phyloP scores from a whole-genome alignment of 805 yeast species.

The Spathaspora hagerdaliae region DNA sequence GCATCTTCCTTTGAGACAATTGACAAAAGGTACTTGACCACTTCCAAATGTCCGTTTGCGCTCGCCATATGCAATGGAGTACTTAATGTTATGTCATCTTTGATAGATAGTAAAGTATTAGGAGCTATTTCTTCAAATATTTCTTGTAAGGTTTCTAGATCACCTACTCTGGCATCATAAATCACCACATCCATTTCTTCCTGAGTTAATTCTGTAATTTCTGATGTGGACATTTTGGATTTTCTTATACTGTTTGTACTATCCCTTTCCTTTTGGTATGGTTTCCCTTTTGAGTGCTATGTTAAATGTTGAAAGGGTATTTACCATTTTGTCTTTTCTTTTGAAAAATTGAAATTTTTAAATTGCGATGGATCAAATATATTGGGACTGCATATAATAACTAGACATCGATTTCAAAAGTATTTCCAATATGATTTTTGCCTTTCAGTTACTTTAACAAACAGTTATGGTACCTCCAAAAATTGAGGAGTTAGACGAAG shows the following conservation, averaged over 20 bases:
- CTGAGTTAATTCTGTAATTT: constrained; percentile 38
- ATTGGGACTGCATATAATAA: no score
- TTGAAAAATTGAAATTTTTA: no score
- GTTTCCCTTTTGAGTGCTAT: no score
- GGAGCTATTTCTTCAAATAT: constrained; percentile 60
- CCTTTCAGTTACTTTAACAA: no score
- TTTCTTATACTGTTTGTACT: neutral
- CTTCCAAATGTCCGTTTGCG: constrained; percentile 84
- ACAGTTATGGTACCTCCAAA: constrained; percentile 4
- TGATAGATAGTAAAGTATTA: constrained; percentile 37
- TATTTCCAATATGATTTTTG: no score
- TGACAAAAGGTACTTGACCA: constrained; percentile 56
- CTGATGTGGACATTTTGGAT: constrained; percentile 11
- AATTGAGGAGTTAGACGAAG: constrained; percentile 2
- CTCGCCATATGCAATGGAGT: constrained; percentile 94
- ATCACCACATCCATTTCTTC: constrained; percentile 83
- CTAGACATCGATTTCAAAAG: no score
- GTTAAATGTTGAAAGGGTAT: no score
- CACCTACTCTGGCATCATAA: constrained; percentile 85
- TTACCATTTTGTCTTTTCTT: no score
- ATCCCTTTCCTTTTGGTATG: no score
- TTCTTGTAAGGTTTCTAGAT: constrained; percentile 66
- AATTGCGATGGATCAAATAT: no score
- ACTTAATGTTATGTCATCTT: constrained; percentile 60
- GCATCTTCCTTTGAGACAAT: constrained; percentile 45